These are phyloP conservation scores for Mortierella sp. DNA, from an alignment of 371 early-diverging fungal genomes.

Conservation along the genomic window DNA sequence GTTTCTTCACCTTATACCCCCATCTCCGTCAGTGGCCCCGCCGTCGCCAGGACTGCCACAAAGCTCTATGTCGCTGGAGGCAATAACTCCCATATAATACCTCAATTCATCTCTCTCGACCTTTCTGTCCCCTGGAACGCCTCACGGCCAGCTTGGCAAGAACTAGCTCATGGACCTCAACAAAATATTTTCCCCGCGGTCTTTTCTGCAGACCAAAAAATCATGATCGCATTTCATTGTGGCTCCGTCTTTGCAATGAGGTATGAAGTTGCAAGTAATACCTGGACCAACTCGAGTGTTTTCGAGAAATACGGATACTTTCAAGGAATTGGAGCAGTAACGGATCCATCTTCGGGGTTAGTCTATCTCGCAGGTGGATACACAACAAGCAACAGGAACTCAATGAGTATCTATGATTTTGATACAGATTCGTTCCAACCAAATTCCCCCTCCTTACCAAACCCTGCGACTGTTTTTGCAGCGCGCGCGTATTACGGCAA, in stretches of 20 bases:
- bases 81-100: not conserved
- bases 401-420: constrained; percentile 35
- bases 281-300: constrained; percentile 10
- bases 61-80: constrained; percentile 32
- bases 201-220: constrained; percentile 28
- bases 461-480: not conserved
- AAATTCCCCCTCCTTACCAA: not conserved
- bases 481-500: constrained; percentile 31
- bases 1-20: not conserved
- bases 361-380: constrained; percentile 48
- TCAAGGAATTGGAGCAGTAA: constrained; percentile 45
- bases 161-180: constrained; percentile 15
- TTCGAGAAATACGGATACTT: not conserved
- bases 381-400: constrained; percentile 15
- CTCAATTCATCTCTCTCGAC: constrained; percentile 32
- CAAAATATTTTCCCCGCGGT: constrained; percentile 20
- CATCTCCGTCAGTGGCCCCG: constrained; percentile 12
- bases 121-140: constrained; percentile 29
- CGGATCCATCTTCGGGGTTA: constrained; percentile 26
- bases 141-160: constrained; percentile 21
- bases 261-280: constrained; percentile 21
- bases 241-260: constrained; percentile 22
- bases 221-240: constrained; percentile 30
- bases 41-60: constrained; percentile 24
- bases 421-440: constrained; percentile 13